Evolutionary conservation across 768 basidiomycete genomes (phyloP).

Genomic region (Rhodotorula diobovata): DNA sequence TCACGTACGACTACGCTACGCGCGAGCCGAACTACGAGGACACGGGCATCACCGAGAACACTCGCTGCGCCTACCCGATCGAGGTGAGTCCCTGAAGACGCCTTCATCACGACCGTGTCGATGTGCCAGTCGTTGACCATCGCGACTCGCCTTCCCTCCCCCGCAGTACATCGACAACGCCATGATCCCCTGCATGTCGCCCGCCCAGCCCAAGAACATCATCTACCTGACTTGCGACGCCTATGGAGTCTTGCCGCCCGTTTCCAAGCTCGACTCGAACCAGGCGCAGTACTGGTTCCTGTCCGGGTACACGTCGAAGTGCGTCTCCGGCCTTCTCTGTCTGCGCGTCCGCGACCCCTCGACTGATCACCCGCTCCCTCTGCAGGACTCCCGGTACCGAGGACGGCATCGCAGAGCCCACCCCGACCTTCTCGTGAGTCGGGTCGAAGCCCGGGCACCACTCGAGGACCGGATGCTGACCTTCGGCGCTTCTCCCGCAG

Average conservation of each 20-base stretch:
- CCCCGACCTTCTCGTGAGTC: slow-evolving; percentile 80
- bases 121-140: too few relatives aligned
- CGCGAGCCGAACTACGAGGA: slow-evolving; percentile 93
- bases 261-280: slow-evolving; percentile 82
- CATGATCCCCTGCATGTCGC: slow-evolving; percentile 81
- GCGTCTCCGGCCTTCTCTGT: background rate
- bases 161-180: slow-evolving; percentile 76
- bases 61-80: slow-evolving; percentile 98
- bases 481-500: slow-evolving; percentile 49
- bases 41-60: slow-evolving; percentile 95
- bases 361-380: slow-evolving; percentile 64
- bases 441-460: background rate
- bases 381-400: slow-evolving; percentile 89
- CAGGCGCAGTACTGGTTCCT: slow-evolving; percentile 74
- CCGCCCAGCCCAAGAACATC: slow-evolving; percentile 89
- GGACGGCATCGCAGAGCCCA: slow-evolving; percentile 94
- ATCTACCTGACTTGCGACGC: slow-evolving; percentile 75
- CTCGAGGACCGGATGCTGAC: too few relatives aligned
- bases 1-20: slow-evolving; percentile 81
- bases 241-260: slow-evolving; percentile 94
- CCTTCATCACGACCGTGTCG: background rate
- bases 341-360: background rate
- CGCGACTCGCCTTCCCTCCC: background rate
- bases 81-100: slow-evolving; percentile 52
- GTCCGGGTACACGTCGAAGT: background rate